These are phyloP conservation scores for Malassezia sympodialis DNA, from an alignment of 1,284 basidiomycete species.

Conservation along the genomic window DNA sequence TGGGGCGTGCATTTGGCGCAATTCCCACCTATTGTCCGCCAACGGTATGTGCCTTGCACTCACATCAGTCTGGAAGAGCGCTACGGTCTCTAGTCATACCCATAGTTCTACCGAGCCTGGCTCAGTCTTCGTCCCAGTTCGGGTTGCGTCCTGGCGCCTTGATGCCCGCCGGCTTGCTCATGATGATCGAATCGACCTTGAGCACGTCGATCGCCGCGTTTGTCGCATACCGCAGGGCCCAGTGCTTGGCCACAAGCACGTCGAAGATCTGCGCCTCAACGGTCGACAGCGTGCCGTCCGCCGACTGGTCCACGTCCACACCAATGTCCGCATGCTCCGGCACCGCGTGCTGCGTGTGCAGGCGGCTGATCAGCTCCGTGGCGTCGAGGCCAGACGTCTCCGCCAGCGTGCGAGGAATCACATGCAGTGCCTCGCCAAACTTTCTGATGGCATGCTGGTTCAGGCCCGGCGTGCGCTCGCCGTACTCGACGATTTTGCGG, in stretches of 20 bases:
- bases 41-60: conserved; percentile 18
- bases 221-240: conserved; percentile 78
- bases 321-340: conserved; percentile 58
- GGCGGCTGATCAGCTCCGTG: conserved; percentile 75
- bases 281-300: conserved; percentile 33
- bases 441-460: conserved; percentile 87
- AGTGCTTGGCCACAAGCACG: conserved; percentile 74
- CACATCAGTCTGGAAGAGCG: conserved; percentile 15
- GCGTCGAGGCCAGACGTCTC: conserved; percentile 93
- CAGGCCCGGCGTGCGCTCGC: conserved; percentile 76
- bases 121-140: conserved; percentile 46
- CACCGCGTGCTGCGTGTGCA: conserved; percentile 78
- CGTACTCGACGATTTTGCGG: conserved; percentile 70
- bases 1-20: conserved; percentile 39
- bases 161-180: conserved; percentile 52
- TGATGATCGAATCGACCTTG: conserved; percentile 94
- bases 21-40: conserved; percentile 38
- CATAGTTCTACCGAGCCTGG: neutral
- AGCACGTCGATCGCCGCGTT: conserved; percentile 89
- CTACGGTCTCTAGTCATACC: conserved; percentile 15
- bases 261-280: conserved; percentile 52
- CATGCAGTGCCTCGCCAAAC: conserved; percentile 81
- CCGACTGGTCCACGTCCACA: conserved; percentile 69
- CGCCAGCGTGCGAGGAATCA: conserved; percentile 81
- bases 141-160: conserved; percentile 46